These are phyloP conservation scores for Diaporthe australafricana DNA, from an alignment of 2,329 filamentous ascomycete genomes.

Conservation along the genomic window DNA sequence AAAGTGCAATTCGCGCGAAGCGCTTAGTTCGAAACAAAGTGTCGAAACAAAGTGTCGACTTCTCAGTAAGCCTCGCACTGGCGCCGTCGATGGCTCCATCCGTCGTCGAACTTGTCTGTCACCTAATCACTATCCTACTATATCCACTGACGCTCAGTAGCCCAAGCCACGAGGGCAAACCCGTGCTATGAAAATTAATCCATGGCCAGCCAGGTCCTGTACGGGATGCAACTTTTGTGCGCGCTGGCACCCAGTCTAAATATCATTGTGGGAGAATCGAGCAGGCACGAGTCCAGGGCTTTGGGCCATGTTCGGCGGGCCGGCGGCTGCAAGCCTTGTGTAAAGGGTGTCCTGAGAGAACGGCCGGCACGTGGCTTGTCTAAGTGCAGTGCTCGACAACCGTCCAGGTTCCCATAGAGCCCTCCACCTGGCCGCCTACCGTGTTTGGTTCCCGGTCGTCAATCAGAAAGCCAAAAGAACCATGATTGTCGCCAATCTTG, in stretches of 20 bases:
- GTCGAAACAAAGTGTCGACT: not conserved
- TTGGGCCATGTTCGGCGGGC: not conserved
- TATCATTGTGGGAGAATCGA: not conserved
- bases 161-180: not conserved
- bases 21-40: not conserved
- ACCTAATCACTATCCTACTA: not conserved
- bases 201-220: not conserved
- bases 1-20: not conserved
- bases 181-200: not conserved
- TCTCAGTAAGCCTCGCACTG: not conserved
- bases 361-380: not conserved
- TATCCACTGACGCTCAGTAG: no score
- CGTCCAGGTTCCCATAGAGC: constrained; percentile 27
- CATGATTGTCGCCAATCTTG: constrained; percentile 1
- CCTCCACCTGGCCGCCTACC: constrained; percentile 4
- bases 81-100: not conserved
- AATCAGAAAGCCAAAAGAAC: constrained; percentile 13
- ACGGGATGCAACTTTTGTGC: no score
- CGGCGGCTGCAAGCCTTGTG: not conserved
- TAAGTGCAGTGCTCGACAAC: constrained; percentile 25
- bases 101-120: not conserved
- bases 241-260: not conserved
- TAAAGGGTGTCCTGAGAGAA: not conserved
- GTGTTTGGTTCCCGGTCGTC: not conserved
- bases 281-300: not conserved